Conservation (phyloP, 768 basidiomycete species). For the Naganishia antarctica region DNA sequence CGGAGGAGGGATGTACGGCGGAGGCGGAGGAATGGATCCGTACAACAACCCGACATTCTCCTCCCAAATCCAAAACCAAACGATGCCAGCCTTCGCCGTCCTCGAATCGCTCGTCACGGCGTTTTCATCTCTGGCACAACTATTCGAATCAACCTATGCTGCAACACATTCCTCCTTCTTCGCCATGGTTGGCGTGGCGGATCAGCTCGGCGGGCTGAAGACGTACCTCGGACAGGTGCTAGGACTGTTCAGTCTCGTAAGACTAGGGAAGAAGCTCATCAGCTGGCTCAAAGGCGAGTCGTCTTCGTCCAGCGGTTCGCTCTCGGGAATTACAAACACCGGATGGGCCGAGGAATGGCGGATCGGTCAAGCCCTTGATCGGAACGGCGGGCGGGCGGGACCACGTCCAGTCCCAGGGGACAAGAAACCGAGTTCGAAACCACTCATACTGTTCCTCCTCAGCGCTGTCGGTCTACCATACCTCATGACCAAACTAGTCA, state of each 20-base stretch:
- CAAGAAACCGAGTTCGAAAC: conserved; percentile 67
- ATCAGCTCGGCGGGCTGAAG: conserved; percentile 85
- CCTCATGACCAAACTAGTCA: conserved; percentile 84
- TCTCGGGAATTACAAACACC: not conserved
- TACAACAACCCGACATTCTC: conserved; percentile 59
- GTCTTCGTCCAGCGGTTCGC: conserved; percentile 44
- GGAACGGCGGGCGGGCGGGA: conserved; percentile 29
- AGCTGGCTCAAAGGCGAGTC: conserved; percentile 65
- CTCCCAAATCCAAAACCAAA: conserved; percentile 80
- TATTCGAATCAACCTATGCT: conserved; percentile 96
- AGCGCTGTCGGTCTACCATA: conserved; percentile 90
- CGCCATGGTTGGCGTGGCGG: conserved; percentile 81
- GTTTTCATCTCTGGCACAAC: conserved; percentile 88
- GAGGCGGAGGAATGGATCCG: conserved; percentile 49
- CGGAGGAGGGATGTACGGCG: conserved; percentile 47
- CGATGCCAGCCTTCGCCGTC: conserved; percentile 85
- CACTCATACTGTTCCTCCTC: conserved; percentile 84
- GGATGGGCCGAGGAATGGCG: conserved; percentile 48
- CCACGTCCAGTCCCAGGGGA: conserved; percentile 34
- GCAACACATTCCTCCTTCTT: conserved; percentile 93
- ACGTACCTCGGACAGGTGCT: conserved; percentile 91
- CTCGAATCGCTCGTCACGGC: conserved; percentile 93
- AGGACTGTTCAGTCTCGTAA: conserved; percentile 79
- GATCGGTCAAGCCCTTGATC: conserved; percentile 23
- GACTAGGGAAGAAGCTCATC: conserved; percentile 50